These are phyloP conservation scores for Chrysoporthe cubensis DNA, from an alignment of 2,329 filamentous ascomycete species.

Conservation along the genomic window DNA sequence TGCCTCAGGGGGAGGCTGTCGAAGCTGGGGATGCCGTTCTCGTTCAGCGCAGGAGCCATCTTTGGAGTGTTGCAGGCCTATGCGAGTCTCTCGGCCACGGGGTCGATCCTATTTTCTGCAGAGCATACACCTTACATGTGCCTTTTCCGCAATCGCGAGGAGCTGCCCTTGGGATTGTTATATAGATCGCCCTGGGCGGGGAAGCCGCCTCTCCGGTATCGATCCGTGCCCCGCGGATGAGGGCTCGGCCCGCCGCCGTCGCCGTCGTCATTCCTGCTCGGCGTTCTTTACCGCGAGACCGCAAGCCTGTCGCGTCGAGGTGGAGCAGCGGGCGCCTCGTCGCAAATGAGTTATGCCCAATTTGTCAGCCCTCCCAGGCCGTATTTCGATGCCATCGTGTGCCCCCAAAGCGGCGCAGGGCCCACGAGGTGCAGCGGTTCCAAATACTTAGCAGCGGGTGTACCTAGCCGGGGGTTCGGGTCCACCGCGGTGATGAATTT, in stretches of 20 bases:
- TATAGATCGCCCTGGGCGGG: background rate
- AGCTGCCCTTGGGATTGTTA: background rate
- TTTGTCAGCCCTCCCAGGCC: background rate
- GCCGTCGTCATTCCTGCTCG: conserved; percentile 5
- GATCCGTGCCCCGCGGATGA: conserved; percentile 11
- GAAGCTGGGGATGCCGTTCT: conserved; percentile 51
- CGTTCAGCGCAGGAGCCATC: conserved; percentile 38
- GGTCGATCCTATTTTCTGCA: background rate
- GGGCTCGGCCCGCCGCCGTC: conserved; percentile 13
- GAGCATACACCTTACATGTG: background rate
- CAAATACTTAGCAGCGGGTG: too few relatives aligned
- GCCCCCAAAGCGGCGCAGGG: too few relatives aligned
- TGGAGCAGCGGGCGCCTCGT: background rate
- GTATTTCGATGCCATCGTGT: too few relatives aligned
- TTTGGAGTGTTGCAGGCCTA: conserved; percentile 16
- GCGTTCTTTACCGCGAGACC: background rate
- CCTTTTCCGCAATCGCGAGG: background rate
- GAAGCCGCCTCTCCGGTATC: conserved; percentile 8
- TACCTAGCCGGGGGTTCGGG: too few relatives aligned
- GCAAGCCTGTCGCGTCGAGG: background rate
- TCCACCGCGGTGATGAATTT: too few relatives aligned
- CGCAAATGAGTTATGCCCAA: background rate
- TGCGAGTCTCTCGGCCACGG: conserved; percentile 13
- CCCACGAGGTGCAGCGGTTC: too few relatives aligned
- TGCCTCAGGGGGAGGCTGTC: conserved; percentile 51